Conservation (phyloP, 2,329 filamentous ascomycete species). For the Fusarium paranaense region DNA sequence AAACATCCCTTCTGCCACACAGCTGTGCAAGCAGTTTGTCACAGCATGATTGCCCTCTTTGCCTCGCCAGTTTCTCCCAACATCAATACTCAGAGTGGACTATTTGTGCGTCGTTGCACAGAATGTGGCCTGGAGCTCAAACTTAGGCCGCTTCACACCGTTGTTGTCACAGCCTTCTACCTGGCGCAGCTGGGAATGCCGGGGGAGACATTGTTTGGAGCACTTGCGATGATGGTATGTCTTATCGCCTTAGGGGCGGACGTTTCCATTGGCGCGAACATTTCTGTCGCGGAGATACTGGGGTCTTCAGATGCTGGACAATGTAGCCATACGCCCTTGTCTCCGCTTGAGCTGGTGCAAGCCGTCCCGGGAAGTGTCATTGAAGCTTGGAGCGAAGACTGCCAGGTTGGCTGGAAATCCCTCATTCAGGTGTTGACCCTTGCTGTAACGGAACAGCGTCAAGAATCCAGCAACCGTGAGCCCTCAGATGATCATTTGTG, state of each 20-base stretch:
- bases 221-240: constrained; percentile 8
- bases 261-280: no score
- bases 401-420: constrained; percentile 7
- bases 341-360: not conserved
- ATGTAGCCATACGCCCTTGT: no score
- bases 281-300: constrained; percentile 11
- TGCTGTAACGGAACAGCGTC: not conserved
- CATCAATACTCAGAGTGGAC: constrained; percentile 11
- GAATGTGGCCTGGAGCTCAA: constrained; percentile 19
- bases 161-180: constrained; percentile 17
- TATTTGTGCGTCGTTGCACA: constrained; percentile 14
- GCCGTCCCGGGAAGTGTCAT: not conserved
- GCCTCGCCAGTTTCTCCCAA: accelerated
- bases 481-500: no score
- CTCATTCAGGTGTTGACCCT: not conserved
- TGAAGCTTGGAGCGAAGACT: not conserved
- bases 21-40: constrained; percentile 13
- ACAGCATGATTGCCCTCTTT: not conserved
- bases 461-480: no score
- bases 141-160: constrained; percentile 5
- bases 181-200: constrained; percentile 2
- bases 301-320: no score
- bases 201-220: constrained; percentile 29
- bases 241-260: not conserved
- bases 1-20: constrained; percentile 29